Evolutionary conservation across 106 monocot genomes (phyloP), one percentile per base, ranked within the genome.

Genomic region (Gastrodia elata): DNA sequence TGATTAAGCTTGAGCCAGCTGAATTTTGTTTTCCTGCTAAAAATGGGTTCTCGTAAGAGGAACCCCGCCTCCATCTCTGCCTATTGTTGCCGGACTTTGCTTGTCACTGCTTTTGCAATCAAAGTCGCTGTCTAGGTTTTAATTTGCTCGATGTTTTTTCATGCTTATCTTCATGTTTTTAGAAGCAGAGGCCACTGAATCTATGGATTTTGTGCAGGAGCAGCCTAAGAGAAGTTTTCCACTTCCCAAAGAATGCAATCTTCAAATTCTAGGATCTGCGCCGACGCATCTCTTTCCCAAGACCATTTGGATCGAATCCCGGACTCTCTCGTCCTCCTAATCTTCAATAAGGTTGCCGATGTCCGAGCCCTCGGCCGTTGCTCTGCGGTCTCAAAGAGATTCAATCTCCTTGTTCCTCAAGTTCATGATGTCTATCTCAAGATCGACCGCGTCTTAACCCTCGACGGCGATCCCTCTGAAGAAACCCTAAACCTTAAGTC

Each of bases 341-440:
- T 92, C 46, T 69, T 89, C 59, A 92, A 92, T 80, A 92, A 92
- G 76, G 55, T 92, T 6, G 78, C 86, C 32, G 92, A 92, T 34
- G 86, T 92, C 24, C 92, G 88, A 0, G 84, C 81, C 15, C 84
- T 92, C 3, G 92, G 92, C 65, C 88, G 88, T 28, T 92, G 92
- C 79, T 76, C 82, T 7, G 83, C 82, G 0, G 92, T 92, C 13
- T 92, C 88, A 0, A 85, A 80, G 42, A 84, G 92, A 3, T 88
- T 92, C 84, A 88, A 74, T 67, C 32, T 80, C 57, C 88, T 92
- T 0, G 92, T 86, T 7, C 88, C 88, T 6, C 68, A 80, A 9
- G 91, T 92, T 35, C 82, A 86, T 42, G 82, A 89, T 46, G 55
- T 92, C 16, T 89, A 80, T 38, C 84, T 92, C n/a, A 88, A 84